Base-by-base conservation (phyloP, 2,329 filamentous ascomycete genomes). In the Drechslerella stenobrocha region DNA sequence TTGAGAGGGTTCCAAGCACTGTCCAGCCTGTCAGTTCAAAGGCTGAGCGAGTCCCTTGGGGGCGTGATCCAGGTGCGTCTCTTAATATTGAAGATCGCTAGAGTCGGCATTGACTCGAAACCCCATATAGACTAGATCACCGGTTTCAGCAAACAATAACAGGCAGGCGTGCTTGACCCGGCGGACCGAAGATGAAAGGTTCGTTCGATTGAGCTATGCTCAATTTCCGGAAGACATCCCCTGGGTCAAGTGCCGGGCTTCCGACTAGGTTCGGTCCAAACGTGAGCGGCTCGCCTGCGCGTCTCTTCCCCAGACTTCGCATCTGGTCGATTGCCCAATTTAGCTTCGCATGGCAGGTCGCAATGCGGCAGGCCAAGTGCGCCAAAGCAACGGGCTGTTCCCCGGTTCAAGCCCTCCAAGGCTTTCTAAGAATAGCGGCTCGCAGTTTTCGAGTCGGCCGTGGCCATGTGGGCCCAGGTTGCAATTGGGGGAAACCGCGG, bases 391-490 rank as follows among this genome's bases (percentile, higher is more conserved):
- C 60, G 48, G 52, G 44, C 45, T 52, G 58, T 65, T 61, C 18
- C 30, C 52, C 30, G 23, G 40, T 18, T 3, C 44, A 8, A 23
- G 44, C 42, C 26, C 28, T 46, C 42, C 32, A 30, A 42, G 52
- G 18, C 22, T 26, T 26, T 48, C 57, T 66, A 66, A 66, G 61
- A 66, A 66, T 66, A 66, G 61, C 51, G 37, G 37, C 5, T 34
- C 18, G 48, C 37, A 20, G 3, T 53, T 52, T 66, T 58, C 59
- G 47, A 59, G 5, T 30, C 5, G 28, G 5, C 5, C 28, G 28
- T n/a, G n/a, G n/a, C n/a, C n/a, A n/a, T n/a, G n/a, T n/a, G n/a
- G n/a, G n/a, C n/a, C n/a, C n/a, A n/a, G n/a, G n/a, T n/a, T n/a
- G n/a, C n/a, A n/a, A n/a, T n/a, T n/a, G n/a, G n/a, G n/a, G n/a